Evolutionary conservation across 495 filamentous ascomycete genomes (phyloP), one percentile per base, ranked within the genome.

Genomic region (Neurospora intermedia): DNA sequence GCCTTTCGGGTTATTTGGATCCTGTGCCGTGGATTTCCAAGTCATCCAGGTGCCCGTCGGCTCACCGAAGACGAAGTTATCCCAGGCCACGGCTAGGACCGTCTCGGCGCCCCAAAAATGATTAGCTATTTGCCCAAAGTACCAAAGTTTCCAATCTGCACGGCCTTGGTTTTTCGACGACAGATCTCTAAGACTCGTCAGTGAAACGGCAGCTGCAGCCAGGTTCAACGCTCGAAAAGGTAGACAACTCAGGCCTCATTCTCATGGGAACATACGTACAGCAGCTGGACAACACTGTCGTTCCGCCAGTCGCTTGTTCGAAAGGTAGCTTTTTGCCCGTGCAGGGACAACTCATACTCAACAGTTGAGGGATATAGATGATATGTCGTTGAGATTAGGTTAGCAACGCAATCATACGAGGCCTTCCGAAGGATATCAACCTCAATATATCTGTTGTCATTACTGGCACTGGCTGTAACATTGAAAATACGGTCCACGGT

Each of bases 21-120:
- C 45, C 10, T 3, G n/a, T 11, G 0, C 20, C 4, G 8, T 8
- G 1, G 4, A 11, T 4, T 23, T 11, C 45, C n/a, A 48, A 48
- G n/a, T 48, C 42, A 43, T 43, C 42, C 42, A 43, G 0, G 0
- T 15, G 13, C 45, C 45, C 20, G 4, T 5, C 3, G 45, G n/a
- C 0, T 4, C 7, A 1, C 4, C 45, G 3, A 5, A 1, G n/a
- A 9, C 0, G n/a, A 23, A 3, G n/a, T 48, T 5, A 9, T n/a
- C 45, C 45, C 45, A 48, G 1, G n/a, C 45, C 18, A 48, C 18
- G 0, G 16, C 11, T 10, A 48, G 7, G 8, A 11, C 3, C 2
- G 45, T 23, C 45, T 3, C 9, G n/a, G 45, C n/a, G 9, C 45
- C 45, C 45, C 45, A 48, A 1, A 48, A 8, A n/a, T 4, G n/a